A percentile compares a stretch with the other conserved stretches of the same genome.
phyloP scores from a whole-genome alignment of 2,329 filamentous ascomycete genomes.

The Fusarium dlaminii region DNA sequence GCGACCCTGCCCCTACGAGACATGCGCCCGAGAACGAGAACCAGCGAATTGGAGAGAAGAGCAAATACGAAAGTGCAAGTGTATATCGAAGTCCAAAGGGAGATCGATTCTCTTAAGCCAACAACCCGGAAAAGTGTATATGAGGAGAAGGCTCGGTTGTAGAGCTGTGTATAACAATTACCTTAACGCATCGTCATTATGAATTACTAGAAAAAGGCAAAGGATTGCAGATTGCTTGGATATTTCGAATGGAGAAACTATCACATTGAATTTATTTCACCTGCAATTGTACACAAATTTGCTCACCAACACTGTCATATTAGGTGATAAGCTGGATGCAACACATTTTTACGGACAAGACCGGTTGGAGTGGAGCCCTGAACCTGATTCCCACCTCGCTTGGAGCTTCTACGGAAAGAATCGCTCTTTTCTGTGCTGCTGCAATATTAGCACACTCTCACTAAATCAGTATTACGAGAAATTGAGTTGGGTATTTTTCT shows the following conservation, averaged over 20 bases:
- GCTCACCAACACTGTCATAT: conserved; percentile 13
- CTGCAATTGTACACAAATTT: neutral
- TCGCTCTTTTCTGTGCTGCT: conserved; percentile 10
- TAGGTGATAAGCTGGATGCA: conserved; percentile 25
- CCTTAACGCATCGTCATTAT: conserved; percentile 20
- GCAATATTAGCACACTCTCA: neutral
- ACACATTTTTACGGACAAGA: conserved; percentile 21
- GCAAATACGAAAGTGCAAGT: conserved; percentile 85
- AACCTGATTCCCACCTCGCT: conserved; percentile 33
- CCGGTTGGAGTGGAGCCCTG: conserved; percentile 37
- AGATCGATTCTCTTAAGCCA: conserved; percentile 76
- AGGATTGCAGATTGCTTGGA: neutral
- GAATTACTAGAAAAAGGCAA: conserved; percentile 7
- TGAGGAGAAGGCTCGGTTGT: conserved; percentile 5
- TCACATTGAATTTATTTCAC: neutral
- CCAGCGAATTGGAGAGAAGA: conserved; percentile 76
- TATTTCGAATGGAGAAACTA: neutral
- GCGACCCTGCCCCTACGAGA: conserved; percentile 85
- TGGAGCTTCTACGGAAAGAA: conserved; percentile 31
- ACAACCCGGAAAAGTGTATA: neutral
- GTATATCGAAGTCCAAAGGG: conserved; percentile 84
- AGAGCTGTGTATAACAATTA: conserved; percentile 40
- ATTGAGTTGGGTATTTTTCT: neutral
- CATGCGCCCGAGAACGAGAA: conserved; percentile 79
- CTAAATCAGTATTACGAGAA: neutral